Evolutionary conservation across 2,329 filamentous ascomycete species (phyloP).

Genomic region (Nannizzia gypsea): DNA sequence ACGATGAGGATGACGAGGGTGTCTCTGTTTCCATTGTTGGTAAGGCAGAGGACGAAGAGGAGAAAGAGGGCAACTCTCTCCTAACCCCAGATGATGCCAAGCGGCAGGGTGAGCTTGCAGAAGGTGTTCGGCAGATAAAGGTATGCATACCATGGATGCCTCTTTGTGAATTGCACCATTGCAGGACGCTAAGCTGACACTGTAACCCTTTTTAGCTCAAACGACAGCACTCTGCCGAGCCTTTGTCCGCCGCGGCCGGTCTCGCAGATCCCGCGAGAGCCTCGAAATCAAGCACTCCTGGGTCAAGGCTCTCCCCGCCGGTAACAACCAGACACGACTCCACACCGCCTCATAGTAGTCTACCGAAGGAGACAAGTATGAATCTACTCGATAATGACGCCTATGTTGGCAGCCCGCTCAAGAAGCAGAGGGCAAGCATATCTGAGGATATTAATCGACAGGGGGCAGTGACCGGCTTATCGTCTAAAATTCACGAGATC

Average conservation of each 20-base stretch:
- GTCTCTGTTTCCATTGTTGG: constrained; percentile 49
- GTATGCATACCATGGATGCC: constrained; percentile 29
- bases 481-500: constrained; percentile 29
- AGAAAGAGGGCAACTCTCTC: constrained; percentile 35
- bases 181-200: neutral
- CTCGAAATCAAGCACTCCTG: constrained; percentile 31
- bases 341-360: constrained; percentile 23
- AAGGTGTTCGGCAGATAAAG: constrained; percentile 55
- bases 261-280: constrained; percentile 27
- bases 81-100: constrained; percentile 51
- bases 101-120: constrained; percentile 49
- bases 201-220: constrained; percentile 41
- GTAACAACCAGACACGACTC: constrained; percentile 22
- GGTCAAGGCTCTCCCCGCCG: constrained; percentile 28
- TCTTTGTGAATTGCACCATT: neutral
- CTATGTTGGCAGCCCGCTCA: constrained; percentile 36
- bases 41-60: constrained; percentile 52
- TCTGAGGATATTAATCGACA: constrained; percentile 31
- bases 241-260: constrained; percentile 29
- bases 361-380: constrained; percentile 12
- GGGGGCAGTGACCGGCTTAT: constrained; percentile 30
- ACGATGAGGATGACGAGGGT: constrained; percentile 57
- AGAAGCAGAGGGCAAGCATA: constrained; percentile 37
- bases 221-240: constrained; percentile 53
- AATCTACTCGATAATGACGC: constrained; percentile 22